phyloP scores from a whole-genome alignment of 192 early-diverging fungal species.

The Mortierella antarctica region DNA sequence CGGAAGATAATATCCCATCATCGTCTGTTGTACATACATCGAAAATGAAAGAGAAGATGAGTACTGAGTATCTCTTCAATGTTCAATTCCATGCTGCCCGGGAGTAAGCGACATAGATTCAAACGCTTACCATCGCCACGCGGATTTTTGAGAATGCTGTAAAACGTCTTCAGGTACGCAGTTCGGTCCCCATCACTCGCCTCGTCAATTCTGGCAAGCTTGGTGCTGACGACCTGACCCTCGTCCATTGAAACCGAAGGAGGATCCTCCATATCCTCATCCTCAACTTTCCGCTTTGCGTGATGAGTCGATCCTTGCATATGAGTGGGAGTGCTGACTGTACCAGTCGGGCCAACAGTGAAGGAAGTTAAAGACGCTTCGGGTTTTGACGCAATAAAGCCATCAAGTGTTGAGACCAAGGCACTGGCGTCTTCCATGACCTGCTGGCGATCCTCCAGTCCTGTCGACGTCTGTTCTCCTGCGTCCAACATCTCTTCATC shows the following conservation, averaged over 20 bases:
- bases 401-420: neutral
- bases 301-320: conserved; percentile 9
- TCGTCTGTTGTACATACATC: conserved; percentile 21
- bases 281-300: conserved; percentile 47
- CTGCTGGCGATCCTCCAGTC: neutral
- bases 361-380: conserved; percentile 11
- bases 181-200: conserved; percentile 31
- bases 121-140: conserved; percentile 36
- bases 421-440: conserved; percentile 10
- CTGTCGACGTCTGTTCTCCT: conserved; percentile 12
- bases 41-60: neutral
- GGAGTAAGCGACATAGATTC: too few relatives aligned
- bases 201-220: conserved; percentile 47
- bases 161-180: conserved; percentile 44
- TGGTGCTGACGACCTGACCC: conserved; percentile 50
- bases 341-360: neutral
- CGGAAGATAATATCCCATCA: conserved; percentile 48
- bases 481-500: conserved; percentile 48
- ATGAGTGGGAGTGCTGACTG: neutral
- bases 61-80: neutral
- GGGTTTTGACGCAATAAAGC: conserved; percentile 50
- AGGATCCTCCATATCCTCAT: conserved; percentile 49
- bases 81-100: too few relatives aligned
- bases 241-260: conserved; percentile 43
- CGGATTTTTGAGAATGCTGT: conserved; percentile 47